Conservation (phyloP, 768 basidiomycete genomes). For the Russula abietina region DNA sequence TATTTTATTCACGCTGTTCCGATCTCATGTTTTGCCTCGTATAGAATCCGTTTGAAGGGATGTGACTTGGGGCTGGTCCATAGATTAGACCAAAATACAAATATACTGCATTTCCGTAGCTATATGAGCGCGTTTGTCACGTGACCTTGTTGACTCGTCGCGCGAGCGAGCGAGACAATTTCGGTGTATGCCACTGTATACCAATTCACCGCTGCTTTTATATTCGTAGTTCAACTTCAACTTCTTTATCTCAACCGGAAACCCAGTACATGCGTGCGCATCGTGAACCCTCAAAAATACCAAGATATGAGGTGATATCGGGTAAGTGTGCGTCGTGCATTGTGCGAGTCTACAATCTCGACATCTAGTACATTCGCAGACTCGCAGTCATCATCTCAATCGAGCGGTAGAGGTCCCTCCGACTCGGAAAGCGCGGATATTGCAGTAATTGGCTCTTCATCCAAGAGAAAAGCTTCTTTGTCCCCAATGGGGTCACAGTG, state of each 20-base stretch:
- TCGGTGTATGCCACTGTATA: too few relatives aligned
- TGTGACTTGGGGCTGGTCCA: background rate
- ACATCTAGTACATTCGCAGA: slow-evolving; percentile 3
- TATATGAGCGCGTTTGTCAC: background rate
- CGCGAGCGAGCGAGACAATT: background rate
- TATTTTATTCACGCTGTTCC: background rate
- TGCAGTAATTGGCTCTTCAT: background rate
- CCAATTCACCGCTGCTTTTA: background rate
- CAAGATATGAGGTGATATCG: slow-evolving; percentile 7
- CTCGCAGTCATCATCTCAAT: slow-evolving; percentile 1
- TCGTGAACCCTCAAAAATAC: background rate
- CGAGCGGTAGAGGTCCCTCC: background rate
- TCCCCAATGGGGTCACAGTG: background rate
- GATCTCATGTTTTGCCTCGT: background rate
- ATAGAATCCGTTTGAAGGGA: slow-evolving; percentile 24
- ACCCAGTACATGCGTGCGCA: slow-evolving; percentile 6
- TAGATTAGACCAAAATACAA: slow-evolving; percentile 15
- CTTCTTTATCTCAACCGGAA: background rate
- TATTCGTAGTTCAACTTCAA: background rate
- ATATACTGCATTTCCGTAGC: background rate
- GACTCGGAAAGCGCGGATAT: background rate
- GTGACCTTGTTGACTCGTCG: background rate
- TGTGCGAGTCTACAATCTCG: background rate
- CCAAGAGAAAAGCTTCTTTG: slow-evolving; percentile 12
- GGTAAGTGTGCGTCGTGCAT: background rate